These are phyloP conservation scores for Pichia paraexigua DNA, from an alignment of 805 yeast species.

Conservation along the genomic window DNA sequence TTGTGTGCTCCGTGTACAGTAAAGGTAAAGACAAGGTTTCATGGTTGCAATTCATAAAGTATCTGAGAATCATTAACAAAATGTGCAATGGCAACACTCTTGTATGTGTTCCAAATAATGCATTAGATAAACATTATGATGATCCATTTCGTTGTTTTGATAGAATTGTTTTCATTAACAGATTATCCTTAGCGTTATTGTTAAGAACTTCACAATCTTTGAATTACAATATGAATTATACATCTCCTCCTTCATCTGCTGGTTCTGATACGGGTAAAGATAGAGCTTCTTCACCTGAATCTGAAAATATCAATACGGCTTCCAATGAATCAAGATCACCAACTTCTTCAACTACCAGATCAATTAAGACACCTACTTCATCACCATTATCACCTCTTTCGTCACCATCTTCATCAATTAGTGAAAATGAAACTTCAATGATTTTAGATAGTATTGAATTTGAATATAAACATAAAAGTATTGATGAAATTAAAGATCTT, in stretches of 20 bases:
- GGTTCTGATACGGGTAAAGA: neutral
- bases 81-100: conserved; percentile 18
- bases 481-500: neutral
- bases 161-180: conserved; percentile 20
- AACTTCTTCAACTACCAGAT: neutral
- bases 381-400: neutral
- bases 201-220: conserved; percentile 12
- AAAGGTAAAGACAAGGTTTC: conserved; percentile 29
- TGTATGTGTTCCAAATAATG: conserved; percentile 20
- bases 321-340: neutral
- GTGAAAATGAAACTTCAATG: neutral
- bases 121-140: conserved; percentile 17
- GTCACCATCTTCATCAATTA: neutral
- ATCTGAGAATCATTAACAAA: conserved; percentile 18
- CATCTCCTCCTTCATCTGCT: neutral
- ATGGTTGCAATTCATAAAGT: conserved; percentile 27
- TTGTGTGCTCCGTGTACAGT: conserved; percentile 23
- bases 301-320: neutral
- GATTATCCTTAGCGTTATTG: conserved; percentile 21
- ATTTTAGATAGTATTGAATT: neutral
- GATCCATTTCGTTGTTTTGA: conserved; percentile 25
- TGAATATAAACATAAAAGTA: neutral
- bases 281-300: neutral
- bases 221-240: neutral
- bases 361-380: neutral